Base-by-base conservation (phyloP, 352 stramenopile genomes). In the Pythium phragmitis region DNA sequence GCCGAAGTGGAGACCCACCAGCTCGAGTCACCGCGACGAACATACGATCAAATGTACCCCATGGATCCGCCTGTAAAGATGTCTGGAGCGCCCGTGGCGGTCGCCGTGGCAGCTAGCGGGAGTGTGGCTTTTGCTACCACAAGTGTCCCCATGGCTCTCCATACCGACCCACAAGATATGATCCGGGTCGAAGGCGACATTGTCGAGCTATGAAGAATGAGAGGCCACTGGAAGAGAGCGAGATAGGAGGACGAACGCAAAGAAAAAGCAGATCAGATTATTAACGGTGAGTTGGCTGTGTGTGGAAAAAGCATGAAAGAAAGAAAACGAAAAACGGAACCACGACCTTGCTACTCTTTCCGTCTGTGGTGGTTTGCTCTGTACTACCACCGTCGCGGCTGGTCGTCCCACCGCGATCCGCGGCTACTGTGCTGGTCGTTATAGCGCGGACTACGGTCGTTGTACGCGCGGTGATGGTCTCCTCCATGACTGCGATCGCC, bases 181-280 rank as follows among this genome's bases (percentile, higher is more conserved):
- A 64, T 71, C 54, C 41, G 52, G 28, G 68, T 74, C n/a, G 68
- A 74, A 68, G 68, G 68, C 26, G 68, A 74, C 34, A 67, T 74
- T 42, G 68, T 74, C 8, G 68, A 74, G 50, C 55, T 74, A 12
- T 74, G 56, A 71, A 46, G 49, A 30, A 5, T 11, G 45, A 19
- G 4, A 50, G 11, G 7, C 34, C 34, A 6, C 7, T 13, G 34
- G 11, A 39, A 39, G 34, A 39, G 17, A 33, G 6, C 7, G 6
- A 21, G 30, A 30, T 30, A 30, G 26, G 26, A 30, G 4, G 26
- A 42, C 16, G 23, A n/a, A 39, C 13, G 39, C 26, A 28, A 23
- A 9, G 26, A 30, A n/a, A 41, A 19, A 63, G 56, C 23, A 47
- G 42, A 53, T 53, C 60, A 60, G 39, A 58, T 54, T 45, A 55